These are phyloP conservation scores for Pluteus cervinus DNA, from an alignment of 768 basidiomycete species.

Conservation along the genomic window DNA sequence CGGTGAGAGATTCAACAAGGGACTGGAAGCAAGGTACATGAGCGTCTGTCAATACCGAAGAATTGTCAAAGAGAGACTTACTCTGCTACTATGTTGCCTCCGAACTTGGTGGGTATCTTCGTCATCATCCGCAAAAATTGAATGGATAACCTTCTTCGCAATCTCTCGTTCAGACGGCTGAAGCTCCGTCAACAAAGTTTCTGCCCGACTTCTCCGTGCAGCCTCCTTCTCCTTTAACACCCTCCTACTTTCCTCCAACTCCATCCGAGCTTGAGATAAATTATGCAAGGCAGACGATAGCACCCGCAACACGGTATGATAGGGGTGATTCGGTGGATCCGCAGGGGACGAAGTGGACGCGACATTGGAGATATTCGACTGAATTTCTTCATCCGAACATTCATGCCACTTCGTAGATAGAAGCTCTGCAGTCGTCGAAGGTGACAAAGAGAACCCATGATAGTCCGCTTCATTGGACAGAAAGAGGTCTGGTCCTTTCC, in stretches of 20 bases:
- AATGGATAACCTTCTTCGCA: slow-evolving; percentile 60
- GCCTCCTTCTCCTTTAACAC: slow-evolving; percentile 54
- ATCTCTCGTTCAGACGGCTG: slow-evolving; percentile 58
- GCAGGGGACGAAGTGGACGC: slow-evolving; percentile 38
- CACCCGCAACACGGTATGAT: slow-evolving; percentile 61
- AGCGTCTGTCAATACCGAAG: slow-evolving; percentile 5
- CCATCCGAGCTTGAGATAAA: slow-evolving; percentile 48
- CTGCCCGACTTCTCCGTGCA: slow-evolving; percentile 43
- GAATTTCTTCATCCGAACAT: slow-evolving; percentile 70
- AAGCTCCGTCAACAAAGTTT: slow-evolving; percentile 52
- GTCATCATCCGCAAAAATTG: slow-evolving; percentile 53
- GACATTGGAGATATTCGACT: slow-evolving; percentile 51
- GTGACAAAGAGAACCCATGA: slow-evolving; percentile 23
- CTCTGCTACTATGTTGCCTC: slow-evolving; percentile 54
- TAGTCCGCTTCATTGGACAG: slow-evolving; percentile 29
- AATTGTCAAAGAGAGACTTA: slow-evolving; percentile 26
- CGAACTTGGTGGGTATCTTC: slow-evolving; percentile 42
- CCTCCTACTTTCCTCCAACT: slow-evolving; percentile 57
- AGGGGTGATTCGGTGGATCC: slow-evolving; percentile 45
- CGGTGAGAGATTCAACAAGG: slow-evolving; percentile 45
- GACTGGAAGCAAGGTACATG: slow-evolving; percentile 26
- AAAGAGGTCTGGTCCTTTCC: slow-evolving; percentile 22
- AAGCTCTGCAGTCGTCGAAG: slow-evolving; percentile 37
- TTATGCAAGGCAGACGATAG: slow-evolving; percentile 63
- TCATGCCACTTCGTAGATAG: slow-evolving; percentile 73